Evolutionary conservation across 495 filamentous ascomycete species (phyloP).

Genomic region (Daldinia bambusicola): DNA sequence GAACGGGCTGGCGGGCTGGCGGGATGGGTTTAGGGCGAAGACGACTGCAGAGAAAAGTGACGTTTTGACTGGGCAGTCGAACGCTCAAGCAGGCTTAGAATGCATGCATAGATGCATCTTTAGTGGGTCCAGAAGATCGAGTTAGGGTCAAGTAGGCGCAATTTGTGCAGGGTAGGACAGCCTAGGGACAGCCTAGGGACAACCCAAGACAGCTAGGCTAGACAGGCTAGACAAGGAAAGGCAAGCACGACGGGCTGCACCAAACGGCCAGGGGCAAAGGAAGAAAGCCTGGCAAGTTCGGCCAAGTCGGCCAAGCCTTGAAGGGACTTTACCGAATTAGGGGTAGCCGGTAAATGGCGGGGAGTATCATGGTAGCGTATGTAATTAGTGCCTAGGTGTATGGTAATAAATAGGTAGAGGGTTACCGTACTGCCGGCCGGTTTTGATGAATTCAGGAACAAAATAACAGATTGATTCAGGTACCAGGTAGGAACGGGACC

Average conservation of each 20-base stretch:
- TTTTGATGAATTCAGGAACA: constrained; percentile 42
- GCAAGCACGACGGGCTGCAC: constrained; percentile 19
- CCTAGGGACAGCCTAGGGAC: constrained; percentile 2
- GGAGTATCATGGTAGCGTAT: constrained; percentile 1
- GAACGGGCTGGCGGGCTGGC: constrained; percentile 15
- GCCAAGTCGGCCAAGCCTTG: constrained; percentile 15
- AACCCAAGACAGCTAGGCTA: constrained; percentile 7
- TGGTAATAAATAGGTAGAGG: constrained; percentile 19
- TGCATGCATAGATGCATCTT: constrained; percentile 45
- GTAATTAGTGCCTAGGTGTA: not conserved
- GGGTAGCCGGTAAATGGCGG: constrained; percentile 27
- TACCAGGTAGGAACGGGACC: constrained; percentile 23
- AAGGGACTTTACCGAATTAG: constrained; percentile 30
- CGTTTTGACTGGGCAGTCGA: constrained; percentile 41
- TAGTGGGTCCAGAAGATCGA: constrained; percentile 28
- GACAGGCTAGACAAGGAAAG: constrained; percentile 4
- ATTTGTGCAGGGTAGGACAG: constrained; percentile 20
- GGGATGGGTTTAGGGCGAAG: constrained; percentile 28
- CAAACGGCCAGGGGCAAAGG: constrained; percentile 32
- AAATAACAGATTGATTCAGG: constrained; percentile 15
- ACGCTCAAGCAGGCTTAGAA: constrained; percentile 39
- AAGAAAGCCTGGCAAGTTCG: constrained; percentile 4
- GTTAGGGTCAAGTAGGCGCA: constrained; percentile 17
- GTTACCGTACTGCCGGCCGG: constrained; percentile 30
- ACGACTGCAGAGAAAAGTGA: constrained; percentile 38